These are phyloP conservation scores for Tillandsia leiboldiana DNA, from an alignment of 176 grass and related monocot genomes.

Conservation along the genomic window DNA sequence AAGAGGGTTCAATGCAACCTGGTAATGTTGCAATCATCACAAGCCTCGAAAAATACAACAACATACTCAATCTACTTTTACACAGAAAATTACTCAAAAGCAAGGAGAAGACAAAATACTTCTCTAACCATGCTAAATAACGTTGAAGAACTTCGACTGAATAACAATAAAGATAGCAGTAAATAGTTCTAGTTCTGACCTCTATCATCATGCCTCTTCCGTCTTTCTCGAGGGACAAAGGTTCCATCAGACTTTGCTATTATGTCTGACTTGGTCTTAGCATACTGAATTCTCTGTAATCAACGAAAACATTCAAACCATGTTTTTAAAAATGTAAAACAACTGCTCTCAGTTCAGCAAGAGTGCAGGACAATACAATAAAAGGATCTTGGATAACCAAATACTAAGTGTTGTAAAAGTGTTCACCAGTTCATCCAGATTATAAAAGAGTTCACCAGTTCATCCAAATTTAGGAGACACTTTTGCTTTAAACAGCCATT, in stretches of 20 bases:
- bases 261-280: conserved; percentile 96
- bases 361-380: neutral
- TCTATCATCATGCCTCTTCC: conserved; percentile 74
- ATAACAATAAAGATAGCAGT: neutral
- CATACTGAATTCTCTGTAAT: conserved; percentile 93
- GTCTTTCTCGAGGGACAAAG: conserved; percentile 80
- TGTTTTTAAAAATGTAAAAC: conserved; percentile 7
- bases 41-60: neutral
- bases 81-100: neutral
- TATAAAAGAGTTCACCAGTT: no score
- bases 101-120: neutral
- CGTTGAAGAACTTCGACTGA: neutral
- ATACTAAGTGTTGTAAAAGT: no score
- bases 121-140: neutral
- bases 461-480: no score
- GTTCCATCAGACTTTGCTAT: conserved; percentile 83
- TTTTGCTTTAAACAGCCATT: no score
- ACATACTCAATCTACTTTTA: neutral
- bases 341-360: conserved; percentile 2
- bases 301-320: conserved; percentile 31
- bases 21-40: neutral
- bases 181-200: conserved; percentile 28
- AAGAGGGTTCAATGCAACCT: neutral
- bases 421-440: no score
- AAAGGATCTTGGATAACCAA: no score